Evolutionary conservation across 2,329 filamentous ascomycete species (phyloP), one percentile per base, ranked within the genome.

Genomic region (Stachybotrys echinatus): DNA sequence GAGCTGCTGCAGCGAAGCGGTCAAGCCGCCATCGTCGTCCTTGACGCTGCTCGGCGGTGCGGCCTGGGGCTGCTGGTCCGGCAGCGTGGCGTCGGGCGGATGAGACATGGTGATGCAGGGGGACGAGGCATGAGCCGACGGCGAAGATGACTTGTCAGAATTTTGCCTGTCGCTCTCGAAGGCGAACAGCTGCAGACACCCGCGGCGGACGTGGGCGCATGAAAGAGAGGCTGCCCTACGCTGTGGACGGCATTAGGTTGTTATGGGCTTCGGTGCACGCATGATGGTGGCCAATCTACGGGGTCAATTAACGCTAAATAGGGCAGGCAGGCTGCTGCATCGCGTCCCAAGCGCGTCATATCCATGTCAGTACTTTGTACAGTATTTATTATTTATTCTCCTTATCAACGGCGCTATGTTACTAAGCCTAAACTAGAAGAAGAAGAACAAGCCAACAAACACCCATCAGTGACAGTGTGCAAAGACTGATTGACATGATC

Each of bases 1-100:
- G 18, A 79, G 72, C 49, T 73, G 71, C 52, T 68, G 66, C 48
- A 77, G 64, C 22, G 74, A 74, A 48, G 67, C 66, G 34, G 70
- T 61, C 53, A 75, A 60, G 47, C 66, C 69, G 45, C 50, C 52
- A 44, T 64, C 63, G 42, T 62, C 58, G 49, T 67, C 56, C 51
- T 51, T 57, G 50, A 54, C 63, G 52, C 62, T 63, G 54, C 57
- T 55, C 64, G 63, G 51, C 65, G 68, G 56, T 64, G 63, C 48
- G 40, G 67, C 60, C 58, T 58, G 27, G 10, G 10, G 27, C 27
- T 42, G 39, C 39, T 42, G 27, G 10, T 34, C 27, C 10, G 27
- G 27, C 27, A 34, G 27, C 27, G 27, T 10, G 27, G 27, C 27
- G 27, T 34, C 27, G 27, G 27, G 10, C 14, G 27, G 27, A 34